These are phyloP conservation scores for Starmerella floris DNA, from an alignment of 805 yeast species.

Conservation along the genomic window DNA sequence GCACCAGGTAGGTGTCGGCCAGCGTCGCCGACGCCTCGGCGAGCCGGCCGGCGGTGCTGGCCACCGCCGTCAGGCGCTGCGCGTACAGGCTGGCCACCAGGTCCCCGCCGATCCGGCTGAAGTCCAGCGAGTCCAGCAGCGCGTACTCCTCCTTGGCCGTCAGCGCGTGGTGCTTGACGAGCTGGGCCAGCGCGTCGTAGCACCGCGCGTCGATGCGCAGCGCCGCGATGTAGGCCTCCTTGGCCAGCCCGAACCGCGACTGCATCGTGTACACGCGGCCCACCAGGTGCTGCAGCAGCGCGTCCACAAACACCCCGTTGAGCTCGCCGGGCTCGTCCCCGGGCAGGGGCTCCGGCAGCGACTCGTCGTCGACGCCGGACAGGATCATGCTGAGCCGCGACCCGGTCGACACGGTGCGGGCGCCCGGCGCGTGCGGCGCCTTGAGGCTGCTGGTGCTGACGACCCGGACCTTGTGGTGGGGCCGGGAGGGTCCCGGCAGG, in stretches of 20 bases:
- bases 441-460: slow-evolving; percentile 17
- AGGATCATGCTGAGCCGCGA: slow-evolving; percentile 15
- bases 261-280: slow-evolving; percentile 74
- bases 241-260: slow-evolving; percentile 74
- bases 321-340: slow-evolving; percentile 29
- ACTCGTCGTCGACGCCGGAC: slow-evolving; percentile 12
- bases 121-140: slow-evolving; percentile 46
- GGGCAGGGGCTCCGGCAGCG: neutral
- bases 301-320: slow-evolving; percentile 77
- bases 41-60: neutral
- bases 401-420: slow-evolving; percentile 13
- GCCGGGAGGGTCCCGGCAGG: neutral
- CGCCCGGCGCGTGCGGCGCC: slow-evolving; percentile 8
- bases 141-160: slow-evolving; percentile 50
- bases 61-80: slow-evolving; percentile 50
- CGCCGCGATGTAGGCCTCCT: slow-evolving; percentile 77
- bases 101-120: slow-evolving; percentile 70
- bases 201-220: slow-evolving; percentile 79
- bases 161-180: slow-evolving; percentile 56
- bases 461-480: slow-evolving; percentile 4
- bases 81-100: slow-evolving; percentile 65
- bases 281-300: slow-evolving; percentile 72
- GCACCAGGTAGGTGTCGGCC: slow-evolving; percentile 57
- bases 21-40: slow-evolving; percentile 55
- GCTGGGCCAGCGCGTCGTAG: slow-evolving; percentile 78